Evolutionary conservation across 257 asterid genomes (phyloP).

Genomic region (Paraleonurus japonicus): DNA sequence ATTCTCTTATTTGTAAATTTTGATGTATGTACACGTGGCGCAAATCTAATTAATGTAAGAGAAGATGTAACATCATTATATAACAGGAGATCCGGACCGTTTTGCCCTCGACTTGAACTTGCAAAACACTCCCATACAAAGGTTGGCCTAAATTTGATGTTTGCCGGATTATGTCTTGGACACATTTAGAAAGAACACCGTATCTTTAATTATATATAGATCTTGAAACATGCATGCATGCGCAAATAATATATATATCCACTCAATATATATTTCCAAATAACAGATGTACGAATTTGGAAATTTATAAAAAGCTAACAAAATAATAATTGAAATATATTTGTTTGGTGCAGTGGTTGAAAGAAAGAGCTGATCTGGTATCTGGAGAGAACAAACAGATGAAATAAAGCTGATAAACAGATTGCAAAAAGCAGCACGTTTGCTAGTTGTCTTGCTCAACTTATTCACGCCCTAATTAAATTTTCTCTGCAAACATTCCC

Average conservation of each 20-base stretch:
- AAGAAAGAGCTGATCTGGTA: slow-evolving; percentile 28
- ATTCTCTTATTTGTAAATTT: too few species aligned
- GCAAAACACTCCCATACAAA: too few species aligned
- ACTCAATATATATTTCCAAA: slow-evolving; percentile 14
- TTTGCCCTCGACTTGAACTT: too few species aligned
- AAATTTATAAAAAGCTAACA: slow-evolving; percentile 25
- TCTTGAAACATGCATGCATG: slow-evolving; percentile 32
- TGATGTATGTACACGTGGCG: too few species aligned
- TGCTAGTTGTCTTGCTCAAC: slow-evolving; percentile 31
- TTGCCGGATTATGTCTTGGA: slow-evolving; percentile 37
- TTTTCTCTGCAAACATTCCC: slow-evolving; percentile 2
- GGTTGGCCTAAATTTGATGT: slow-evolving; percentile 1
- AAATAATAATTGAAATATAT: slow-evolving; percentile 28
- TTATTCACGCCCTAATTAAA: slow-evolving; percentile 2
- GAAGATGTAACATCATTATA: too few species aligned
- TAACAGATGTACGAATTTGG: slow-evolving; percentile 28
- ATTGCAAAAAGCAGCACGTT: slow-evolving; percentile 18
- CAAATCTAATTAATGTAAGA: too few species aligned
- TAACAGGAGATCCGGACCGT: too few species aligned
- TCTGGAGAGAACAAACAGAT: slow-evolving; percentile 31
- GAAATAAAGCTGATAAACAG: slow-evolving; percentile 24
- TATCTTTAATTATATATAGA: too few species aligned
- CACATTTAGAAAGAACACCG: slow-evolving; percentile 7
- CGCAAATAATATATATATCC: slow-evolving; percentile 15
- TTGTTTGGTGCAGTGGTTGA: slow-evolving; percentile 34